Evolutionary conservation across 2,329 filamentous ascomycete species (phyloP).

Genomic region (Hymenoscyphus fructigenus): DNA sequence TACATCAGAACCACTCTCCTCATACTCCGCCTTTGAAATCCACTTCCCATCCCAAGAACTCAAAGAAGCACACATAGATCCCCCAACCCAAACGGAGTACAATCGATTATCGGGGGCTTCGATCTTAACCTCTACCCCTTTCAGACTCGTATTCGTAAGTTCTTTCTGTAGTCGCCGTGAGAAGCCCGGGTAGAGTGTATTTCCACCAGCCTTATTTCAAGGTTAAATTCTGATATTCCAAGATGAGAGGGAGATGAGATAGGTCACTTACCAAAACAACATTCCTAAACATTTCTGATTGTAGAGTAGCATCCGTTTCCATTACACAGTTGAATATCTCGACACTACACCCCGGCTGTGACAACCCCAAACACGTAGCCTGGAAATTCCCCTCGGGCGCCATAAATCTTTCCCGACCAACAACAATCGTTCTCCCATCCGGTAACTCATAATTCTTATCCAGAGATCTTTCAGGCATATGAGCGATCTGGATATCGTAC

Average conservation of each 20-base stretch:
- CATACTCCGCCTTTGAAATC: constrained; percentile 99
- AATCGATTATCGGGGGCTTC: constrained; percentile 99
- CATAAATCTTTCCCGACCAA: constrained; percentile 99
- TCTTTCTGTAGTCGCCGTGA: constrained; percentile 99
- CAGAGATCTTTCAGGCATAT: constrained; percentile 96
- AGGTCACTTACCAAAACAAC: constrained; percentile 90
- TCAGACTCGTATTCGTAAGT: constrained; percentile 98
- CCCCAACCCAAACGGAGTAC: constrained; percentile 99
- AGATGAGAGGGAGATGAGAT: constrained; percentile 12
- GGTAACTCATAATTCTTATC: constrained; percentile 99
- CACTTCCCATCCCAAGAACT: constrained; percentile 99
- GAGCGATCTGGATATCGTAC: constrained; percentile 99
- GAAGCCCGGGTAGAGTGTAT: constrained; percentile 99
- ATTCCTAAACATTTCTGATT: constrained; percentile 99
- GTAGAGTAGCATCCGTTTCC: constrained; percentile 99
- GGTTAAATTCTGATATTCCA: too few relatives aligned
- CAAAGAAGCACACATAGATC: constrained; percentile 98
- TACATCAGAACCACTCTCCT: constrained; percentile 98
- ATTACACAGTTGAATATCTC: constrained; percentile 99
- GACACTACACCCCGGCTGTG: constrained; percentile 98
- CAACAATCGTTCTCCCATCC: constrained; percentile 98
- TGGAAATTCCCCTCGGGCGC: constrained; percentile 88
- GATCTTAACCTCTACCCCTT: constrained; percentile 99
- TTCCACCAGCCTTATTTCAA: constrained; percentile 99
- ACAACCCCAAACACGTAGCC: constrained; percentile 71